Percentiles rank a stretch among this genome's conserved stretches.
phyloP scores from a whole-genome alignment of 2,329 filamentous ascomycete genomes.

The Graphium sp. region DNA sequence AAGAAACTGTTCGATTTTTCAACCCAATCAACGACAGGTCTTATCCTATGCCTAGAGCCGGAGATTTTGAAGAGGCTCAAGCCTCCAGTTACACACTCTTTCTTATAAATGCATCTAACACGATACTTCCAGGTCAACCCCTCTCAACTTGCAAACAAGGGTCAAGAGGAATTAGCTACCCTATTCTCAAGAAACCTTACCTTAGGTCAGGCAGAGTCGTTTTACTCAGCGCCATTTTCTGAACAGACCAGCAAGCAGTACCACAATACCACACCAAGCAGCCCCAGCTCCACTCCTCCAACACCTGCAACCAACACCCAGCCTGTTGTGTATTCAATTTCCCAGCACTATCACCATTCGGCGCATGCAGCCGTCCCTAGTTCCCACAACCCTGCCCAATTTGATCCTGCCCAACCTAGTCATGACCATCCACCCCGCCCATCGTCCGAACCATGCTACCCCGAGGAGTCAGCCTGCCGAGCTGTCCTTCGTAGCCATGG shows the following conservation, averaged over 20 bases:
- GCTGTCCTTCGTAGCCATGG: conserved; percentile 46
- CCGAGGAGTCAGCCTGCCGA: conserved; percentile 32
- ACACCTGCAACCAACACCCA: conserved; percentile 14
- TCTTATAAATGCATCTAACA: conserved; percentile 2
- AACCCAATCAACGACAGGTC: neutral
- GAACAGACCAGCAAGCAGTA: conserved; percentile 10
- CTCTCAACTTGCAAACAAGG: neutral
- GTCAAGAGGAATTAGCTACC: conserved; percentile 59
- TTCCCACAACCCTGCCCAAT: conserved; percentile 1
- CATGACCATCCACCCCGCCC: conserved; percentile 19
- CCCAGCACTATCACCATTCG: conserved; percentile 74
- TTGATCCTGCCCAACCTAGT: conserved; percentile 15
- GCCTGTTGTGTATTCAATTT: conserved; percentile 53
- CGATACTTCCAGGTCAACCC: conserved; percentile 3
- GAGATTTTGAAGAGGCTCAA: too few relatives aligned
- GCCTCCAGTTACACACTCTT: neutral
- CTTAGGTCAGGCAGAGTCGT: conserved; percentile 20
- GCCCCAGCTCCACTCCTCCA: conserved; percentile 8
- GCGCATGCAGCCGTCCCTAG: conserved; percentile 50
- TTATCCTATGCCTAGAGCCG: neutral
- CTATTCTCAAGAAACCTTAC: conserved; percentile 66
- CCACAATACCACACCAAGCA: conserved; percentile 14
- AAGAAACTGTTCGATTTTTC: neutral
- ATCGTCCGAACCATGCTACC: conserved; percentile 32
- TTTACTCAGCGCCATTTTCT: conserved; percentile 19